Evolutionary conservation across 1,284 basidiomycete genomes (phyloP).

Genomic region (Phylloboletellus chloephorus): DNA sequence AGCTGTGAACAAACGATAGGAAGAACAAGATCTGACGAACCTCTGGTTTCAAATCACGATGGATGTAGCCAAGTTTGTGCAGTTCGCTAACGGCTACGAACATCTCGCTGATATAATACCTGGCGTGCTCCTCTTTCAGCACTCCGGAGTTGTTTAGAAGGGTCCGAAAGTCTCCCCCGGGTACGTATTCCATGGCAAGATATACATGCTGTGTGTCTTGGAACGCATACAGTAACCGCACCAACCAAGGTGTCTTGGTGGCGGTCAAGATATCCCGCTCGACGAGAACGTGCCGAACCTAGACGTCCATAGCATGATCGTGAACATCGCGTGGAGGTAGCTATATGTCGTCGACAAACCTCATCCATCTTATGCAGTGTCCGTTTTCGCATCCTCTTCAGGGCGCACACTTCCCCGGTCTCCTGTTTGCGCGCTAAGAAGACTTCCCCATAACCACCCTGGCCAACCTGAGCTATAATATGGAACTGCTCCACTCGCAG

Average conservation of each 20-base stretch:
- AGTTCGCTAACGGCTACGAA: slow-evolving; percentile 87
- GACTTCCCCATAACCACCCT: slow-evolving; percentile 95
- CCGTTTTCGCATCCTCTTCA: slow-evolving; percentile 94
- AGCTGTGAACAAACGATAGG: not conserved
- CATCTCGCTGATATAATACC: slow-evolving; percentile 96
- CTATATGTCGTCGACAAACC: slow-evolving; percentile 36
- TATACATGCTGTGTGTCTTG: slow-evolving; percentile 88
- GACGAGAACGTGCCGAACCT: slow-evolving; percentile 93
- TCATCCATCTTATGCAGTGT: slow-evolving; percentile 97
- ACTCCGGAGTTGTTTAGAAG: slow-evolving; percentile 95
- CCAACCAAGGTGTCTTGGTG: slow-evolving; percentile 94
- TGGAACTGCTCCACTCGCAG: slow-evolving; percentile 87
- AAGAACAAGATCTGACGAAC: slow-evolving; percentile 36
- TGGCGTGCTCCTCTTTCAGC: slow-evolving; percentile 91
- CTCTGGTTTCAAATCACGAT: slow-evolving; percentile 97
- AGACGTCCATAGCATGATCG: slow-evolving; percentile 2
- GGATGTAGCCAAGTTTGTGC: slow-evolving; percentile 94
- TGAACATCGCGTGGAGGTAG: slow-evolving; percentile 7
- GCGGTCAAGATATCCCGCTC: slow-evolving; percentile 94
- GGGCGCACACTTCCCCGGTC: slow-evolving; percentile 88
- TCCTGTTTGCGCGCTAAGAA: slow-evolving; percentile 90
- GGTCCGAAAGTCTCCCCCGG: slow-evolving; percentile 93
- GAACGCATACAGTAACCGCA: slow-evolving; percentile 88
- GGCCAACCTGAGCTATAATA: slow-evolving; percentile 94
- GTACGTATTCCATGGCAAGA: slow-evolving; percentile 98